These are phyloP conservation scores for Rosa persica DNA, from an alignment of 306 rosid species.

Conservation along the genomic window DNA sequence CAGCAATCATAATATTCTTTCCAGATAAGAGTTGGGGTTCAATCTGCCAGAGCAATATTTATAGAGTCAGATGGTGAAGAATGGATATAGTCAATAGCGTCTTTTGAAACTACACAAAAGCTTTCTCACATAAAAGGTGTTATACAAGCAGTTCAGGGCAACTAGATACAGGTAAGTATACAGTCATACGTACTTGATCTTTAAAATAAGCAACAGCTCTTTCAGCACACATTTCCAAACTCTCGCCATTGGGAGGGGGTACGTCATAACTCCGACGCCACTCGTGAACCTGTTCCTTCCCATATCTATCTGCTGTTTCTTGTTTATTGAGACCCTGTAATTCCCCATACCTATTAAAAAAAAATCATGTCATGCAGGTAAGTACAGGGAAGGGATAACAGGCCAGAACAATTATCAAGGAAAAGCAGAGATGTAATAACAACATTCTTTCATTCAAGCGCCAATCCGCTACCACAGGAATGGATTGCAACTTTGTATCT, in stretches of 20 bases:
- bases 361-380: slow-evolving; percentile 10
- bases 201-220: slow-evolving; percentile 98
- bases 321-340: slow-evolving; percentile 97
- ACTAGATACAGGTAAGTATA: slow-evolving; percentile 1
- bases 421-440: slow-evolving; percentile 21
- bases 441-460: slow-evolving; percentile 99
- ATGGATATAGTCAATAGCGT: slow-evolving; percentile 12
- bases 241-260: slow-evolving; percentile 98
- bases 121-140: not conserved
- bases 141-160: not conserved
- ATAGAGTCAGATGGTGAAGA: slow-evolving; percentile 30
- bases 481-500: slow-evolving; percentile 89
- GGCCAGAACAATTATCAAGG: slow-evolving; percentile 20
- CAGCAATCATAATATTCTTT: slow-evolving; percentile 95
- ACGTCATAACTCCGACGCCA: slow-evolving; percentile 97
- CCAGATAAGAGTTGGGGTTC: slow-evolving; percentile 89
- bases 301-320: slow-evolving; percentile 97
- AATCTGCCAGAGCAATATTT: slow-evolving; percentile 55
- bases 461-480: slow-evolving; percentile 89
- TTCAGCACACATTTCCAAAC: slow-evolving; percentile 99
- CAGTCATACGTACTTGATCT: slow-evolving; percentile 57
- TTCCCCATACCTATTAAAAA: slow-evolving; percentile 84
- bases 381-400: not conserved
- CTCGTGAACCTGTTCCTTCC: slow-evolving; percentile 92
- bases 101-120: slow-evolving; percentile 9